phyloP scores from a whole-genome alignment of 2,329 filamentous ascomycete species.

The Calonectria pauciramosa region DNA sequence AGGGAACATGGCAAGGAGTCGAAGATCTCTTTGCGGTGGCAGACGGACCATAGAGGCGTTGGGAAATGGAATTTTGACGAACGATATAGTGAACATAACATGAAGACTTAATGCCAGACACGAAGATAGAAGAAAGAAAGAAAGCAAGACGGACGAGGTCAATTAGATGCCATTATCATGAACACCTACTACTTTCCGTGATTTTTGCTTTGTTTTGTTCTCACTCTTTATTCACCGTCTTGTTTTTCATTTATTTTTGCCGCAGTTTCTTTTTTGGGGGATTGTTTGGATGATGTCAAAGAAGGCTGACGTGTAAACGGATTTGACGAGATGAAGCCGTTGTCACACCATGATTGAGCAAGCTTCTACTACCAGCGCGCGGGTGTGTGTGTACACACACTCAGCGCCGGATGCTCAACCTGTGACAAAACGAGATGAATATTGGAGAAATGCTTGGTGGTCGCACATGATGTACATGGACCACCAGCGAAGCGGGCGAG shows the following conservation, averaged over 20 bases:
- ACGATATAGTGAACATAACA: slow-evolving; percentile 11
- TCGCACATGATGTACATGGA: background rate
- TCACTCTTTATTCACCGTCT: too few relatives aligned
- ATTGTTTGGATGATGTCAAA: background rate
- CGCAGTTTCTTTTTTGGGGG: background rate
- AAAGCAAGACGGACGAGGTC: background rate
- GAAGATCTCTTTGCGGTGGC: slow-evolving; percentile 62
- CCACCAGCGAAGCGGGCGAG: background rate
- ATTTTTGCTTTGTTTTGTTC: background rate
- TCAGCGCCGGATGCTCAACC: background rate
- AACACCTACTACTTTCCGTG: background rate
- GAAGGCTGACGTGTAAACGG: background rate
- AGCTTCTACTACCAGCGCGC: background rate
- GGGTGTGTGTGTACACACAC: background rate
- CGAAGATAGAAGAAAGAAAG: slow-evolving; percentile 2
- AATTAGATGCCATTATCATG: background rate
- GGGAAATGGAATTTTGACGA: slow-evolving; percentile 13
- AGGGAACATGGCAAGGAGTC: slow-evolving; percentile 74
- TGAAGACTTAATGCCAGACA: slow-evolving; percentile 3
- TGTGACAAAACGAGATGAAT: slow-evolving; percentile 22
- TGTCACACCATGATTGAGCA: background rate
- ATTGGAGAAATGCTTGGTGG: background rate
- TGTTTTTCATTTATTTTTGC: background rate
- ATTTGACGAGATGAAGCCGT: background rate
- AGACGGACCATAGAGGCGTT: slow-evolving; percentile 34